These are phyloP conservation scores for Neoarthrinium moseri DNA, from an alignment of 2,329 filamentous ascomycete species.

Conservation along the genomic window DNA sequence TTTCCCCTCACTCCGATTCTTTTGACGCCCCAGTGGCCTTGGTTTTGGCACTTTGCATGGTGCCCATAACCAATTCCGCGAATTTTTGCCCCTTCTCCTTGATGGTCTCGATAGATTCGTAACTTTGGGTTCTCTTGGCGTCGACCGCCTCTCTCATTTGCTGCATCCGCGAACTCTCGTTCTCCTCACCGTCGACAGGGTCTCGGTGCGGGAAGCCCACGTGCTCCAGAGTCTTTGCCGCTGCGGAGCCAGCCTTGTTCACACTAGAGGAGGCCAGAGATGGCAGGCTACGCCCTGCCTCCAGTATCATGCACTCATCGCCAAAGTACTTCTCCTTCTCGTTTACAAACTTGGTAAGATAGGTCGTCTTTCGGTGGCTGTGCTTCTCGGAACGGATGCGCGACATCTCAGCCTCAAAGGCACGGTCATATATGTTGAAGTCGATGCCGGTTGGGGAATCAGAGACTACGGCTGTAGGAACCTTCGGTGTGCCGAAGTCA, in stretches of 20 bases:
- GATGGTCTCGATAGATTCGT: constrained; percentile 17
- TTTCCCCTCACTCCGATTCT: background rate
- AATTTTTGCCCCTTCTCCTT: constrained; percentile 24
- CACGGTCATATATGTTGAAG: constrained; percentile 84
- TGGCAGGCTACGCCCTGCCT: constrained; percentile 25
- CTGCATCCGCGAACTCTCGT: background rate
- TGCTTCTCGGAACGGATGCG: constrained; percentile 35
- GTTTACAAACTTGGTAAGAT: constrained; percentile 47
- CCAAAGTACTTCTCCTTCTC: constrained; percentile 39
- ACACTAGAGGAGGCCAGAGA: constrained; percentile 10
- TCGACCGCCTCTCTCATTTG: background rate
- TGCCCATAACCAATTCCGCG: constrained; percentile 27
- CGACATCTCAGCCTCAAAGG: constrained; percentile 80
- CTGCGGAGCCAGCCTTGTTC: constrained; percentile 10
- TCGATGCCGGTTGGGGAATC: constrained; percentile 85
- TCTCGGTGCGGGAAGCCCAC: constrained; percentile 1
- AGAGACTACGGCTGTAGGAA: constrained; percentile 57
- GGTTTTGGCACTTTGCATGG: constrained; percentile 19
- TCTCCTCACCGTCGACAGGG: background rate
- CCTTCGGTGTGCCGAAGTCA: constrained; percentile 31
- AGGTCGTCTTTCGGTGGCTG: constrained; percentile 38
- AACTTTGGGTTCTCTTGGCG: constrained; percentile 10
- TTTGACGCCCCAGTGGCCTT: constrained; percentile 2
- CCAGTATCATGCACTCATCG: constrained; percentile 35
- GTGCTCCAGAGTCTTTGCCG: constrained; percentile 3